Evolutionary conservation across 257 asterid genomes (phyloP), one percentile per base, ranked within the genome.

Genomic region (Plantago major): DNA sequence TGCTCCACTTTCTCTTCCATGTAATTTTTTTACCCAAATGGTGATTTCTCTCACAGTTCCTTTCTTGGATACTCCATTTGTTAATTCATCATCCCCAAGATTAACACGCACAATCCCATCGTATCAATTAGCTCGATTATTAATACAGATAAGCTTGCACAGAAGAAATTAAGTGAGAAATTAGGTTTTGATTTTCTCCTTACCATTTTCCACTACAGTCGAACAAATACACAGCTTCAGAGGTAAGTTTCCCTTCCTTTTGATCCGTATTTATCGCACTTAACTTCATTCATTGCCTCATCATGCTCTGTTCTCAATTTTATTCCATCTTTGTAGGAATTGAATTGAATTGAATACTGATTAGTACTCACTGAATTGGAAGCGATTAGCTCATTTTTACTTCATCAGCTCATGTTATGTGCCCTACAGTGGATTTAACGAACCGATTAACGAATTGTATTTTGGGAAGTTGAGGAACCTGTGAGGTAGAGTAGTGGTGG

Each of bases 361-460:
- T 75, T 58, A 40, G 69, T 30, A 69, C 16, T 47, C 66, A 65
- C 58, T 52, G 70, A 46, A 50, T 76, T 78, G 84, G 83, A 61
- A 64, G 74, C 62, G 26, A 22, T 22, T 22, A 22, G 26, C 26
- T 22, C 26, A 22, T 22, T 22, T 22, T 22, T 22, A 22, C 1
- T 2, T 22, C 26, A 22, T n/a, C n/a, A n/a, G n/a, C n/a, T n/a
- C n/a, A n/a, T n/a, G n/a, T n/a, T n/a, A n/a, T n/a, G n/a, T n/a
- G 33, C 53, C 58, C 70, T 78, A 76, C 45, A 58, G 49, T 59
- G 65, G 78, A 48, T 11, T 78, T 62, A 33, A 5, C 57, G 18
- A 64, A 49, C 55, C 3, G 51, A 46, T 66, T 50, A 71, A 33
- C 40, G 67, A 63, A 51, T 55, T 42, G 50, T 10, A 51, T 17